Base-by-base conservation (phyloP, 1,284 basidiomycete species). In the Thelephora terrestris region DNA sequence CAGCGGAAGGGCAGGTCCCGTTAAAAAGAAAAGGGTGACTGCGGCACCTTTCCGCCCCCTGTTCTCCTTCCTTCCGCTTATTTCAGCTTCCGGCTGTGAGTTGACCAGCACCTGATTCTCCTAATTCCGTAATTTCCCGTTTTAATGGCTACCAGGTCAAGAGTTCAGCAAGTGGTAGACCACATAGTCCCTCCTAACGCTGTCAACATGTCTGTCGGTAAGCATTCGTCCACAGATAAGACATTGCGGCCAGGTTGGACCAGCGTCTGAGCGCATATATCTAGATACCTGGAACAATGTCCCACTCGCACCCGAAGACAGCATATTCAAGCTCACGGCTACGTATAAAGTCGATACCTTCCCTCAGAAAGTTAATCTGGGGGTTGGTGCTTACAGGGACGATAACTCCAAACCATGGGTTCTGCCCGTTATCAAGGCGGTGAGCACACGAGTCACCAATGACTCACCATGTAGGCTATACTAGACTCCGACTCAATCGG, bases 301-400 rank as follows among this genome's bases (percentile, higher is more conserved):
- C 21, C 83, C 86, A 29, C 78, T 87, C 52, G 87, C 89, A 25
- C 88, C 88, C 38, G 83, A 86, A 20, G 87, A 91, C 61, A 90
- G 90, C 65, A 96, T 96, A 65, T 95, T 96, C 77, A 85, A 92
- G 70, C 77, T 97, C 53, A 91, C 90, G 0, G 82, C 85, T 2
- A 80, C 87, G 0, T 95, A 83, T 77, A 91, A 95, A 62, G 80
- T 81, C 29, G 93, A 98, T 64, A 64, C 76, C 1, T 79, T 76
- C 64, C 73, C 79, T 7, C 71, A 85, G 55, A 98, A 98, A 71
- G 76, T 97, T 63, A 97, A 98, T 68, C 75, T 99, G 17, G 90
- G 93, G 43, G 81, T 94, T 25, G 88, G 90, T 40, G 91, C 92
- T 2, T 94, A 94, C 64, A 74, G 91, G 49, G 91, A 95, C 59